Base-by-base conservation (phyloP, 2,329 filamentous ascomycete species). In the Trichoderma afroharzianum region DNA sequence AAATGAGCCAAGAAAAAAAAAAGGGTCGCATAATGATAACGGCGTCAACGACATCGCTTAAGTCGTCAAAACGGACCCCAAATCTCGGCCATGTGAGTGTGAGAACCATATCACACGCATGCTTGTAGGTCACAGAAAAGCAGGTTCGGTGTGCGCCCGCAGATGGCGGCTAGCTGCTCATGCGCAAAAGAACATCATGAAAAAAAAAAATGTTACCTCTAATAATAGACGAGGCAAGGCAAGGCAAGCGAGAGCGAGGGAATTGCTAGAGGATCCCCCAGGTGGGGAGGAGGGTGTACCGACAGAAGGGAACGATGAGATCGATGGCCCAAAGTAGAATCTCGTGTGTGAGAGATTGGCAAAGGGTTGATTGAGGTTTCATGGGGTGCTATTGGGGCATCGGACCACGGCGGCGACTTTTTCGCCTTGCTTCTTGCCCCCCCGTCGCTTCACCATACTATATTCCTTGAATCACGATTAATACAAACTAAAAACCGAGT, bases 301-400 rank as follows among this genome's bases (percentile, higher is more conserved):
- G 64, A 68, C 64, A 58, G 64, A 59, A 59, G 53, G 64, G 64
- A 59, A 68, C 64, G 64, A 68, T 68, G 64, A 68, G 64, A 68
- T 68, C 64, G 64, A 68, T 68, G 63, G n/a, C 64, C 53, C 53
- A 68, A 68, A 59, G 26, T n/a, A 47, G 64, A 32, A 58, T 43
- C 59, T 68, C 64, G 64, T 68, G 32, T 58, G 28, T 24, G 53
- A 59, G 55, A 68, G 36, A 68, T 68, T 59, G 32, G 26, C 53
- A 47, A 68, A 47, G 55, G 64, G 53, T 24, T 66, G 55, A n/a
- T 24, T 66, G 55, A n/a, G 32, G 47, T 66, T 66, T 55, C 47
- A 55, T 36, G 30, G 28, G 63, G 30, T 47, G 63, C 30, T 24
- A 33, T 5, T 59, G 28, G n/a, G 47, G 4, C 32, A 59, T 59